Conservation (phyloP, 2,329 filamentous ascomycete genomes). For the Sporothrix protearum region DNA sequence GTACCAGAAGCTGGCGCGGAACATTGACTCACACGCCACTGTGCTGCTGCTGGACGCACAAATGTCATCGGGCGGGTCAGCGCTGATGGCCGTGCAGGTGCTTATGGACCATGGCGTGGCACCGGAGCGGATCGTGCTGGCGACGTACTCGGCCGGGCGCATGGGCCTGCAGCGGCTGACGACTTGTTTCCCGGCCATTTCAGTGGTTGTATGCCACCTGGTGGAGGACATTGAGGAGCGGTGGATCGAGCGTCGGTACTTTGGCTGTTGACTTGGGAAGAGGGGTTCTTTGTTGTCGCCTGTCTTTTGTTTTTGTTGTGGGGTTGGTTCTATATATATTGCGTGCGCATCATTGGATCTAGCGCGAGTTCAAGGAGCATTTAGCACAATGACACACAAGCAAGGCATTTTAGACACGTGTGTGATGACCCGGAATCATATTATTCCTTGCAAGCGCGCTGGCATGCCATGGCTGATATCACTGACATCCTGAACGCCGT, state of each 20-base stretch:
- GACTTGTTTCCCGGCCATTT: conserved; percentile 82
- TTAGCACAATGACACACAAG: neutral
- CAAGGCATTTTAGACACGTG: neutral
- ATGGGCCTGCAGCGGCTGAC: conserved; percentile 80
- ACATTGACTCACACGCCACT: conserved; percentile 66
- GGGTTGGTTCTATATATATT: neutral
- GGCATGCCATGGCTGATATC: neutral
- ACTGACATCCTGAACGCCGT: neutral
- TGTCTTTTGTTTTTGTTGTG: neutral
- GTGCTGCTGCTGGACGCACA: conserved; percentile 89
- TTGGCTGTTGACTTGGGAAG: conserved; percentile 63
- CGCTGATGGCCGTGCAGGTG: conserved; percentile 93
- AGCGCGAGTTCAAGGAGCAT: neutral
- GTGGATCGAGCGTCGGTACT: conserved; percentile 87
- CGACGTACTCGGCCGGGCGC: conserved; percentile 85
- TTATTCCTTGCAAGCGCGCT: neutral
- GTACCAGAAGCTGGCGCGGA: conserved; percentile 73
- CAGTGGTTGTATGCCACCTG: conserved; percentile 79
- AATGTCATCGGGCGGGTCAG: conserved; percentile 84
- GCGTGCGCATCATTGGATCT: neutral
- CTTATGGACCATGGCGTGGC: conserved; percentile 88
- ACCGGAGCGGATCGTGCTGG: conserved; percentile 81
- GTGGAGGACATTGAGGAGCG: conserved; percentile 77
- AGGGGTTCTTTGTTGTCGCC: too few species aligned
- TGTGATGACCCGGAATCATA: neutral